Evolutionary conservation across 768 basidiomycete species (phyloP), one percentile per base, ranked within the genome.

Genomic region (Serendipita sp.): DNA sequence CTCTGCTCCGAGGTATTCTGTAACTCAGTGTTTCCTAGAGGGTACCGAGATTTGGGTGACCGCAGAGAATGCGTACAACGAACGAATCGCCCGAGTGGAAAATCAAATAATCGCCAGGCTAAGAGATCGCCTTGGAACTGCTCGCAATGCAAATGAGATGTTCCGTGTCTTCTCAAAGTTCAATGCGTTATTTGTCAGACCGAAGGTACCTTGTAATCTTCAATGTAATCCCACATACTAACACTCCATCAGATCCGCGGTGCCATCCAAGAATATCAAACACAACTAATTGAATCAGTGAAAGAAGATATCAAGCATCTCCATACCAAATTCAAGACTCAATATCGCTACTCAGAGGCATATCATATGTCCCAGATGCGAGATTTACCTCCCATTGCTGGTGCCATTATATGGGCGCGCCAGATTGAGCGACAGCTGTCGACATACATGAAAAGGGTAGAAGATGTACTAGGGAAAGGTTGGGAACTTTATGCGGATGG

Each of bases 401-500:
- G 93, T 32, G 91, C 96, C 16, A 96, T 98, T 73, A 91, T 95
- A 70, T 99, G 96, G 96, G 95, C 96, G 0, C 82, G 88, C n/a
- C 96, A 98, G 77, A 99, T 99, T 67, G 95, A 97, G 70, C 85
- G 93, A 2, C 96, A 99, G 71, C 83, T 99, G 2, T 80, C 88
- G 65, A 86, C 91, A 0, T 97, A 98, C 78, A 99, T 99, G 95
- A 95, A 94, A 73, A 88, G 95, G 15, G 95, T 98, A 62, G 96
- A 98, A 71, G 95, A 98, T 73, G 96, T 99, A 2, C 84, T 99
- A 5, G 89, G 95, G 3, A 95, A 92, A 74, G 95, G 92, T 4
- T 99, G 96, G 95, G 94, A 97, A 71, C 84, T 92, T 66, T 98
- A 99, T 69, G 94, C 95, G n/a, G 96, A 99, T 70, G 96, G 96